phyloP scores from a whole-genome alignment of 2,329 filamentous ascomycete species.

The Westerdykella aurantiaca region DNA sequence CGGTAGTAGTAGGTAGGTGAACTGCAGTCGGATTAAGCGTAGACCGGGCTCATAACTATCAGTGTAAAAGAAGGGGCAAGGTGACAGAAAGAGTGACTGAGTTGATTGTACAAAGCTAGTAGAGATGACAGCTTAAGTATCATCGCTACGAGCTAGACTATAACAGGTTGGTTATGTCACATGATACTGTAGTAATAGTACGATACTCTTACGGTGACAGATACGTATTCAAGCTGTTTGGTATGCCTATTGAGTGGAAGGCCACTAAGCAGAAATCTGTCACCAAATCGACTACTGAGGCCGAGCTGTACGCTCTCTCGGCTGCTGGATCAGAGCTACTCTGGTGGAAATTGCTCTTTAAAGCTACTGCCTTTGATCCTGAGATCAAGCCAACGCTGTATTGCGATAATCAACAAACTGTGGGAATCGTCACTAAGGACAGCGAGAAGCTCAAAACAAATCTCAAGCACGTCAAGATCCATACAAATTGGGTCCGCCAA shows the following conservation, averaged over 20 bases:
- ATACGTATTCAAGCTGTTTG: conserved; percentile 8
- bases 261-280: conserved; percentile 4
- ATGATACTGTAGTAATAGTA: too few species aligned
- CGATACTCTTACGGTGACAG: too few species aligned
- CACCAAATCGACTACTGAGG: conserved; percentile 13
- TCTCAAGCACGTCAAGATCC: conserved; percentile 8
- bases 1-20: too few species aligned
- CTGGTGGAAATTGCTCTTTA: conserved; percentile 7
- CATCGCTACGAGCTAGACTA: too few species aligned
- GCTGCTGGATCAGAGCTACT: conserved; percentile 3
- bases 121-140: too few species aligned
- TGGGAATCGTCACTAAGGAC: conserved; percentile 1
- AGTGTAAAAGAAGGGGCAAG: too few species aligned
- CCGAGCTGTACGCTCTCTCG: conserved; percentile 9
- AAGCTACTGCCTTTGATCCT: background rate
- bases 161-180: too few species aligned
- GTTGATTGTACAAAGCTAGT: too few species aligned
- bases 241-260: conserved; percentile 8
- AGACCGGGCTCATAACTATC: too few species aligned
- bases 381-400: background rate
- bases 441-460: conserved; percentile 1
- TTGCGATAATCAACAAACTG: conserved; percentile 6
- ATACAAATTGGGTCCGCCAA: conserved; percentile 4
- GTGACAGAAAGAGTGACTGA: too few species aligned
- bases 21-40: too few species aligned